Evolutionary conservation across 176 grass and related monocot genomes (phyloP).

Genomic region (Stipa capillata): DNA sequence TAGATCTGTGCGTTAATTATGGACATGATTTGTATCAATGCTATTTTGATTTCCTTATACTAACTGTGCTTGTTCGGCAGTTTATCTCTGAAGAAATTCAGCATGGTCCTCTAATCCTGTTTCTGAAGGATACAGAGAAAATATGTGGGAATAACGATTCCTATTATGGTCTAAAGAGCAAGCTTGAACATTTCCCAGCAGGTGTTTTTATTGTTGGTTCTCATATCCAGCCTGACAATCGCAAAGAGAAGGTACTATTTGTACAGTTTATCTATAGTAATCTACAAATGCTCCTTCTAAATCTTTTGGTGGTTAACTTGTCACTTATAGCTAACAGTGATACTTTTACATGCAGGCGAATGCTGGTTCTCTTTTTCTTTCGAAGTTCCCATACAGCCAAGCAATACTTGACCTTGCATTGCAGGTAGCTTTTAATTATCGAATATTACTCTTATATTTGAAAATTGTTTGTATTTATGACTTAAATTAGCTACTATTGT

Average conservation of each 20-base stretch:
- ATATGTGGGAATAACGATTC: conserved; percentile 60
- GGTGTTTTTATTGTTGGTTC: conserved; percentile 85
- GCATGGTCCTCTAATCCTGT: conserved; percentile 72
- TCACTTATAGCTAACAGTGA: conserved; percentile 15
- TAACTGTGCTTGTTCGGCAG: conserved; percentile 29
- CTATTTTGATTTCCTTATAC: conserved; percentile 22
- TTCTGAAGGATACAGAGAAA: conserved; percentile 88
- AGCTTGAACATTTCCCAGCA: conserved; percentile 59
- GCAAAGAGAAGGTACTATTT: conserved; percentile 70
- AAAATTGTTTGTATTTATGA: not conserved
- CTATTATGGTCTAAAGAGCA: conserved; percentile 69
- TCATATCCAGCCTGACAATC: conserved; percentile 67
- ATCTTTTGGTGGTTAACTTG: not conserved
- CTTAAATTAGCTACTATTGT: not conserved
- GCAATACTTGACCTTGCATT: conserved; percentile 87
- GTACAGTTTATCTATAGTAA: not conserved
- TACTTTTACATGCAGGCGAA: conserved; percentile 52
- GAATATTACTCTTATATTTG: not conserved
- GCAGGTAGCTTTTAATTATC: conserved; percentile 49
- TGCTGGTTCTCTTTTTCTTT: conserved; percentile 70
- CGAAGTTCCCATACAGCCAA: conserved; percentile 96
- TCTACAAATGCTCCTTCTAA: not conserved
- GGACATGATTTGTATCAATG: not conserved
- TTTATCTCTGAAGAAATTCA: conserved; percentile 74
- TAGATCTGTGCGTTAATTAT: conserved; percentile 14